Evolutionary conservation across 2,329 filamentous ascomycete genomes (phyloP).

Genomic region (Beauveria australis): DNA sequence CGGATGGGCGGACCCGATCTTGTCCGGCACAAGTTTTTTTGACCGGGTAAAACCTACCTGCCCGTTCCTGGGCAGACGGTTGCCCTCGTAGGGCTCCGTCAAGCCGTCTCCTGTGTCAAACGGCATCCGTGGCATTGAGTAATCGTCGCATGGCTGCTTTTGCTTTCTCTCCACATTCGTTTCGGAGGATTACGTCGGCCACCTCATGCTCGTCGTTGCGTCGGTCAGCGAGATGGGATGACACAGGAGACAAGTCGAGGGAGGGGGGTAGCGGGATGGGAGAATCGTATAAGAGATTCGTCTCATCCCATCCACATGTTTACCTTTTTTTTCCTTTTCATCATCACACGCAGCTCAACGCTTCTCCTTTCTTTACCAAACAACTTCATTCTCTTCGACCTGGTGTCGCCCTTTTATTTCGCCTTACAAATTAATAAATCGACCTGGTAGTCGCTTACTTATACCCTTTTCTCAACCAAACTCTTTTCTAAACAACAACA

Average conservation of each 20-base stretch:
- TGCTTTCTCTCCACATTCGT: too few species aligned
- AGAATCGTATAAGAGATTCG: neutral
- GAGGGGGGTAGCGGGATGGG: too few species aligned
- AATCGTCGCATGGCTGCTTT: too few species aligned
- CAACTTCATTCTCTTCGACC: neutral
- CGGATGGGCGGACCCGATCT: neutral
- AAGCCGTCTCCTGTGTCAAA: neutral
- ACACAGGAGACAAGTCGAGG: neutral
- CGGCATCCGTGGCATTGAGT: too few species aligned
- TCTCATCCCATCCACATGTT: neutral
- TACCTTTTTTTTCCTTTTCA: neutral
- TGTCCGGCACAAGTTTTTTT: too few species aligned
- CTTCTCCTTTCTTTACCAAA: neutral
- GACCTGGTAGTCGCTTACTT: constrained; percentile 5
- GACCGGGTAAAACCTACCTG: too few species aligned
- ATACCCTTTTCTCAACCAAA: neutral
- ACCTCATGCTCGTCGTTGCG: neutral
- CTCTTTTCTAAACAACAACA: neutral
- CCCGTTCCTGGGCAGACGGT: neutral
- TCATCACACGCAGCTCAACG: constrained; percentile 6
- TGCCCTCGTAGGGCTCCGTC: neutral
- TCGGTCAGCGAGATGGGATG: neutral
- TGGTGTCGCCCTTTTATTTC: constrained; percentile 3
- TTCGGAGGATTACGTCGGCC: too few species aligned
- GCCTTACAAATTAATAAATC: neutral